phyloP scores from a whole-genome alignment of 805 yeast genomes.

The Starmerella riodocensis region DNA sequence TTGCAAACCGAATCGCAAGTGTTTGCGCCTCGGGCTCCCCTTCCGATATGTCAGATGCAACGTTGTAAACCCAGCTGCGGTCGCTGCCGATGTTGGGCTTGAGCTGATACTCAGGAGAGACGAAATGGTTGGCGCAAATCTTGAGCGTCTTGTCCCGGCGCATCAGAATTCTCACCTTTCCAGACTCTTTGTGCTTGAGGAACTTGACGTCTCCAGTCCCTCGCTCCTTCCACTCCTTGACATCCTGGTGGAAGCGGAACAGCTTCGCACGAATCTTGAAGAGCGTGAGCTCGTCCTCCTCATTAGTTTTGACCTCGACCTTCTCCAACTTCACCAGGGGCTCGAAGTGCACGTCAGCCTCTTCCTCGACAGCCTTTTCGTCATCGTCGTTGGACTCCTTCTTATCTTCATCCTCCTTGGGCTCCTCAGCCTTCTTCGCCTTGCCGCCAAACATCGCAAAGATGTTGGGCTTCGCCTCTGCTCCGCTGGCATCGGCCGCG shows the following conservation, averaged over 20 bases:
- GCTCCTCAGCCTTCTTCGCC: slow-evolving; percentile 40
- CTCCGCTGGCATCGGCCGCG: slow-evolving; percentile 5
- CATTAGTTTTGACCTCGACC: slow-evolving; percentile 92
- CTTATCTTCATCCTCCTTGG: slow-evolving; percentile 27
- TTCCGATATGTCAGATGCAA: slow-evolving; percentile 87
- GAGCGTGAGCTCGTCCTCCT: slow-evolving; percentile 73
- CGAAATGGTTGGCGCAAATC: slow-evolving; percentile 94
- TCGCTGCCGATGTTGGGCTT: slow-evolving; percentile 93
- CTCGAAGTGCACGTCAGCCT: slow-evolving; percentile 84
- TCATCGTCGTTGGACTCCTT: slow-evolving; percentile 28
- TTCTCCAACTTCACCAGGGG: slow-evolving; percentile 90
- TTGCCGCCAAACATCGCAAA: slow-evolving; percentile 94
- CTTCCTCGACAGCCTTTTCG: slow-evolving; percentile 53
- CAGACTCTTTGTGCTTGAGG: slow-evolving; percentile 70
- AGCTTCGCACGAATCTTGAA: slow-evolving; percentile 87
- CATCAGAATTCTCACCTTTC: slow-evolving; percentile 85
- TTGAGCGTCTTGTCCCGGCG: slow-evolving; percentile 98
- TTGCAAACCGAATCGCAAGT: slow-evolving; percentile 79
- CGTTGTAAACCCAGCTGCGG: slow-evolving; percentile 95
- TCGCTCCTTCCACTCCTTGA: slow-evolving; percentile 95
- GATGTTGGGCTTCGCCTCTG: slow-evolving; percentile 35
- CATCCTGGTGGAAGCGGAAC: slow-evolving; percentile 53
- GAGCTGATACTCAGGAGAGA: slow-evolving; percentile 56
- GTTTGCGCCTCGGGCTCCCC: slow-evolving; percentile 94
- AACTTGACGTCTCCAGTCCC: slow-evolving; percentile 98